Conservation (phyloP, 176 grass and related monocot genomes). For the Rhipidocladum racemiflorum region DNA sequence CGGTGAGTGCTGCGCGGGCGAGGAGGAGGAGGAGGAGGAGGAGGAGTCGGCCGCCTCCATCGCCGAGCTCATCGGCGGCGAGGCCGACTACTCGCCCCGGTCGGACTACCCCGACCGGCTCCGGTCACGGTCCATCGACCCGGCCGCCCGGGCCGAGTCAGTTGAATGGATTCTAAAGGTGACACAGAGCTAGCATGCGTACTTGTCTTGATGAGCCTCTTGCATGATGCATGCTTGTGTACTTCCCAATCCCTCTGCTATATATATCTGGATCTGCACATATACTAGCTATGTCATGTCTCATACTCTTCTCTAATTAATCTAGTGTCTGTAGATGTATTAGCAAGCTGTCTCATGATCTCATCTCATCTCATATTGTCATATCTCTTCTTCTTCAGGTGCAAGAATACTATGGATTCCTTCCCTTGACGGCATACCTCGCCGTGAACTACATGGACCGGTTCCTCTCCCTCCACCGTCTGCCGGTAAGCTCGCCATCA, state of each 20-base stretch:
- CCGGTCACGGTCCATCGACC: slow-evolving; percentile 66
- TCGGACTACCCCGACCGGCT: slow-evolving; percentile 66
- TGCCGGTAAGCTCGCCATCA: slow-evolving; percentile 51
- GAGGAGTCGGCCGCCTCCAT: slow-evolving; percentile 38
- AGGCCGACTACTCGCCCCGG: slow-evolving; percentile 60
- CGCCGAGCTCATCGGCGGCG: slow-evolving; percentile 58
- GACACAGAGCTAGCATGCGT: neutral
- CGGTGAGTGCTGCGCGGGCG: slow-evolving; percentile 34
- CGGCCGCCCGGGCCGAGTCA: slow-evolving; percentile 57
- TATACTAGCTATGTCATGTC: neutral
- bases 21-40: slow-evolving; percentile 25
- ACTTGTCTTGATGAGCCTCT: neutral
- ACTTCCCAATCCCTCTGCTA: neutral
- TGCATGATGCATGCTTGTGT: slow-evolving; percentile 3
- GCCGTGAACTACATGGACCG: slow-evolving; percentile 98
- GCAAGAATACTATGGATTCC: slow-evolving; percentile 59
- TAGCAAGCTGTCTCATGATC: neutral
- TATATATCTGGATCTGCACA: neutral
- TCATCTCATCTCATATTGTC: neutral
- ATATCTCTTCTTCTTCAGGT: slow-evolving; percentile 49
- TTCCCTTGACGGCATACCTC: slow-evolving; percentile 89
- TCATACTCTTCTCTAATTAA: neutral
- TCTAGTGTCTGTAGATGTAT: neutral
- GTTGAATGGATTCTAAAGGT: slow-evolving; percentile 96
- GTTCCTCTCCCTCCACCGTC: slow-evolving; percentile 72